Evolutionary conservation across 2,329 filamentous ascomycete species (phyloP).

Genomic region (Pseudogymnoascus sp.): DNA sequence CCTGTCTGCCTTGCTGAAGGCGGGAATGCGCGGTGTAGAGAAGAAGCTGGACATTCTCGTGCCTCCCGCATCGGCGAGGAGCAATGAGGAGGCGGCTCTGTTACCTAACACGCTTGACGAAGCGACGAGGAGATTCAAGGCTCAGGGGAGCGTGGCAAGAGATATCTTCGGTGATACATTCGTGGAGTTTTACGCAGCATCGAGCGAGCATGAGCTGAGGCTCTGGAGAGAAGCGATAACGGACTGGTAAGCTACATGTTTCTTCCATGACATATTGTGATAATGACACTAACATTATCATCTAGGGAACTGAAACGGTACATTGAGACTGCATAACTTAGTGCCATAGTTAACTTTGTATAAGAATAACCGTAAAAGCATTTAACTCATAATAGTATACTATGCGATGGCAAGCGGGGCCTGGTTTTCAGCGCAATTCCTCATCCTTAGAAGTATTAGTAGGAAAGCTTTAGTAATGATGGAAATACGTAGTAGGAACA

Average conservation of each 20-base stretch:
- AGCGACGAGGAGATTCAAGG: conserved; percentile 69
- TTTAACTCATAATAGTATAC: not conserved
- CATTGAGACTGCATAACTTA: not conserved
- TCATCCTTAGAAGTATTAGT: conserved; percentile 6
- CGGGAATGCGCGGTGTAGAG: conserved; percentile 86
- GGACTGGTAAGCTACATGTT: conserved; percentile 64
- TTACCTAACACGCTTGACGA: conserved; percentile 81
- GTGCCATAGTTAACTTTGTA: not conserved
- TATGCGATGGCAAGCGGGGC: no score
- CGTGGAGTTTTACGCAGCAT: conserved; percentile 93
- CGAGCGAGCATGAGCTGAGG: conserved; percentile 80
- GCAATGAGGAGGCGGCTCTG: conserved; percentile 60
- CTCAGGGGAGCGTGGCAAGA: conserved; percentile 74
- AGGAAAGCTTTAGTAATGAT: conserved; percentile 15
- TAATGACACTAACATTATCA: not conserved
- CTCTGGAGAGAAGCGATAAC: conserved; percentile 95
- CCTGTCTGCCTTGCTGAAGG: conserved; percentile 73
- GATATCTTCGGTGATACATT: conserved; percentile 93
- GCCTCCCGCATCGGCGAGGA: conserved; percentile 80
- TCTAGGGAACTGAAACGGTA: not conserved
- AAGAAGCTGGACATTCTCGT: conserved; percentile 79
- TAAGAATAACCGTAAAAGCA: not conserved
- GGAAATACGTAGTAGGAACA: conserved; percentile 16
- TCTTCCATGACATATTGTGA: not conserved
- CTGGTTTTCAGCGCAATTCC: no score